phyloP scores from a whole-genome alignment of 2,329 filamentous ascomycete species.

The Mycosphaerella arachidis region DNA sequence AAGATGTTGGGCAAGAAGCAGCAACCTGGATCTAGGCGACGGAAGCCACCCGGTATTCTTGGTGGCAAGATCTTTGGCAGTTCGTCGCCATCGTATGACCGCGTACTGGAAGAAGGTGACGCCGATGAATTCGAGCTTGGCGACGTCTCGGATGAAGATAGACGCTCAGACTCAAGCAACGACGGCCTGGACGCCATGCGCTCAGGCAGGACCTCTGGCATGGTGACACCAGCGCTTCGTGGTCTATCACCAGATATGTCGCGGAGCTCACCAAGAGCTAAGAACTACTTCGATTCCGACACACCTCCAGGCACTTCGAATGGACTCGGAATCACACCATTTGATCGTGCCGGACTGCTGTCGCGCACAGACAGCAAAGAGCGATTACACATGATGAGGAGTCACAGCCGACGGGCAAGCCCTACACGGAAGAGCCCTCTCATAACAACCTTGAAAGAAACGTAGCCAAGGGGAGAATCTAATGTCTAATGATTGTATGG shows the following conservation, averaged over 20 bases:
- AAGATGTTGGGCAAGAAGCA: slow-evolving; percentile 49
- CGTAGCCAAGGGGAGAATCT: slow-evolving; percentile 23
- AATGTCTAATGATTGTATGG: slow-evolving; percentile 7
- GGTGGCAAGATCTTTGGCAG: slow-evolving; percentile 60
- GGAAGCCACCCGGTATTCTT: slow-evolving; percentile 20
- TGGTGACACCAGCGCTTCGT: slow-evolving; percentile 55
- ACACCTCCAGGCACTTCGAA: slow-evolving; percentile 26
- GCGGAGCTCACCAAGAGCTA: slow-evolving; percentile 26
- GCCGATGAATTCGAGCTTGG: slow-evolving; percentile 71
- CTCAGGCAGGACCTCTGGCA: slow-evolving; percentile 58
- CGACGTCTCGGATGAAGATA: slow-evolving; percentile 56
- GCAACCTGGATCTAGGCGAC: slow-evolving; percentile 35
- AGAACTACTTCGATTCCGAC: slow-evolving; percentile 43
- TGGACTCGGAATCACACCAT: slow-evolving; percentile 36
- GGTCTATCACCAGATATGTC: slow-evolving; percentile 30
- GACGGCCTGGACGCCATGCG: slow-evolving; percentile 40
- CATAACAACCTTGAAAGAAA: slow-evolving; percentile 35
- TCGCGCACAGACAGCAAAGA: slow-evolving; percentile 84
- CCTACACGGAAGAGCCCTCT: slow-evolving; percentile 45
- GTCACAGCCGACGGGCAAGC: slow-evolving; percentile 45
- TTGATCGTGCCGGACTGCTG: slow-evolving; percentile 66
- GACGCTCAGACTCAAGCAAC: slow-evolving; percentile 16
- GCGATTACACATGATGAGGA: slow-evolving; percentile 56
- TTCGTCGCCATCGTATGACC: slow-evolving; percentile 62
- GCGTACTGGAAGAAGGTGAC: slow-evolving; percentile 78